These are phyloP conservation scores for Gymnopilus dilepis DNA, from an alignment of 768 basidiomycete genomes.

Conservation along the genomic window DNA sequence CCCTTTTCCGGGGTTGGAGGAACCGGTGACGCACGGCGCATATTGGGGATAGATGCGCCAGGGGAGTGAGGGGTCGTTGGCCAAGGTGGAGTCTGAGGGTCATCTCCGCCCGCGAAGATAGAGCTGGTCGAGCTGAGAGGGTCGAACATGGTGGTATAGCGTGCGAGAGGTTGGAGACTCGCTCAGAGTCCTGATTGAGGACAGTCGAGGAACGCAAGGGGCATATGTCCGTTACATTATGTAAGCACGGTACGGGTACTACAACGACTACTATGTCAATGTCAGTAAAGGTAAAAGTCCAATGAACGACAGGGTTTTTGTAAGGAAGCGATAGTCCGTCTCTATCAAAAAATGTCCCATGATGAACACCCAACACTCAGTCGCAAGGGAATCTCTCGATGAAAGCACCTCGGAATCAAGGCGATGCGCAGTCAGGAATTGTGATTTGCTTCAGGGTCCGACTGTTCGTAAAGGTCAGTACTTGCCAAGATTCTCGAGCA, in stretches of 20 bases:
- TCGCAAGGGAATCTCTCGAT: too few relatives aligned
- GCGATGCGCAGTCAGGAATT: constrained; percentile 59
- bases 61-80: constrained; percentile 80
- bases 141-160: constrained; percentile 61
- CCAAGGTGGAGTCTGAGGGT: constrained; percentile 66
- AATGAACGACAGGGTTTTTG: background rate
- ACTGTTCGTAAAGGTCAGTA: constrained; percentile 39
- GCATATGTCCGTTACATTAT: background rate
- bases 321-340: background rate
- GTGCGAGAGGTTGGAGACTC: background rate
- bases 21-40: constrained; percentile 64
- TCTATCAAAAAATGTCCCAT: background rate
- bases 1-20: constrained; percentile 57
- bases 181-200: background rate
- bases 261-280: background rate
- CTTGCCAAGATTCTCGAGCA: background rate
- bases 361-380: constrained; percentile 5
- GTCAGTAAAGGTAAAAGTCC: background rate
- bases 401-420: constrained; percentile 20
- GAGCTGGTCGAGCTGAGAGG: constrained; percentile 65
- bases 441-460: constrained; percentile 72
- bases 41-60: constrained; percentile 73
- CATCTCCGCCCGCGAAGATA: constrained; percentile 56
- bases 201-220: background rate
- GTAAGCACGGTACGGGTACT: constrained; percentile 1